Conservation (phyloP, 495 filamentous ascomycete genomes). For the Aspergillus cristatus region DNA sequence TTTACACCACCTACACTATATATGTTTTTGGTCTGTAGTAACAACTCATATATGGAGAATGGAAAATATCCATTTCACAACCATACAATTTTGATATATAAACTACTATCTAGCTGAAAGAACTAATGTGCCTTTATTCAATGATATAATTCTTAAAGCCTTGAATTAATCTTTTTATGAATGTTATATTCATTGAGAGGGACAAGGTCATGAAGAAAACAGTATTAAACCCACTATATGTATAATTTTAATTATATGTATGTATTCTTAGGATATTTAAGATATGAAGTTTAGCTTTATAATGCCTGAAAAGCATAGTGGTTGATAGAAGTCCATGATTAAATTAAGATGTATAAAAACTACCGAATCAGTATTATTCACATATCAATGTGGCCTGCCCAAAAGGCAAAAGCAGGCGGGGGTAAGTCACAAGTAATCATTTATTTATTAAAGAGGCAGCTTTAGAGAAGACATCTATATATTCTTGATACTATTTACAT, state of each 20-base stretch:
- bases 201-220: no score
- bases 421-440: no score
- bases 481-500: no score
- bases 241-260: conserved; percentile 1
- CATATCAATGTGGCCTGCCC: no score
- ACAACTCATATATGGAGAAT: no score
- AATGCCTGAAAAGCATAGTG: neutral
- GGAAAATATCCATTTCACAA: neutral
- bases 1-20: no score
- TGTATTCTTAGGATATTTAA: neutral
- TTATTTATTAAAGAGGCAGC: no score
- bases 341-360: neutral
- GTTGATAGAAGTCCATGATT: neutral
- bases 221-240: conserved; percentile 2
- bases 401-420: no score
- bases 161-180: conserved; percentile 2
- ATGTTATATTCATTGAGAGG: no score
- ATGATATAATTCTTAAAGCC: neutral
- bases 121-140: neutral
- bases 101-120: neutral
- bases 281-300: neutral
- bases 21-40: no score
- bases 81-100: neutral
- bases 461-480: no score
- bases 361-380: no score